Conservation (phyloP, 1,284 basidiomycete genomes). For the Apiotrichum brassicae region DNA sequence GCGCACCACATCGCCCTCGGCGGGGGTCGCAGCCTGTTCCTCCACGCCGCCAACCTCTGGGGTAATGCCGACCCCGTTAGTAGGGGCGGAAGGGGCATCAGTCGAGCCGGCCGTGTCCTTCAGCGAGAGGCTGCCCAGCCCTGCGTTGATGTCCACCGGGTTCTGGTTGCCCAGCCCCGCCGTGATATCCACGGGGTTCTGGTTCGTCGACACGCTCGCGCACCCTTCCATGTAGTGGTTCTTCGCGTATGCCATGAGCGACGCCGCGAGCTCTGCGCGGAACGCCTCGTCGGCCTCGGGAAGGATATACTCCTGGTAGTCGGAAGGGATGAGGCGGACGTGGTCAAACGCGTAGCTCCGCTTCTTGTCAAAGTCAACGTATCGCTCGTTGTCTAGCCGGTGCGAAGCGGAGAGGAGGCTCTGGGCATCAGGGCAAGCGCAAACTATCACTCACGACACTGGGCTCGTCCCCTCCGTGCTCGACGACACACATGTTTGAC, state of each 20-base stretch:
- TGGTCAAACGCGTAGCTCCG: conserved; percentile 76
- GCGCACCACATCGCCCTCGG: background rate
- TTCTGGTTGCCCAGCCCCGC: too few species aligned
- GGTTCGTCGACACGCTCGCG: conserved; percentile 57
- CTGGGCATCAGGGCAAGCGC: background rate
- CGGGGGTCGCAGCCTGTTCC: background rate
- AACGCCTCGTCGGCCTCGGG: conserved; percentile 64
- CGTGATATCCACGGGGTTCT: conserved; percentile 19
- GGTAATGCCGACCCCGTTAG: too few species aligned
- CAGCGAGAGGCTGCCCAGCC: too few species aligned
- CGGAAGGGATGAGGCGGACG: conserved; percentile 58
- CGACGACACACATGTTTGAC: conserved; percentile 75
- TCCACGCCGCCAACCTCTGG: too few species aligned
- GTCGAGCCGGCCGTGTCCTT: too few species aligned
- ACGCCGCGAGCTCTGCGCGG: conserved; percentile 62
- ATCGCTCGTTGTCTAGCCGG: conserved; percentile 55
- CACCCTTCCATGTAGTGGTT: conserved; percentile 74
- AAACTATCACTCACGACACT: conserved; percentile 22
- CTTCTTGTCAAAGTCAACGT: conserved; percentile 70
- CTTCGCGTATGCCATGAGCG: conserved; percentile 61
- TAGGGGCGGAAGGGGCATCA: too few species aligned
- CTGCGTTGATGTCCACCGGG: too few species aligned
- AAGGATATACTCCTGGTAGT: conserved; percentile 59
- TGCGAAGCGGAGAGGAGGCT: conserved; percentile 30
- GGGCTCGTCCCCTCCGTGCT: conserved; percentile 43